A percentile compares a stretch with the other conserved stretches of the same genome.
phyloP scores from a whole-genome alignment of 1,284 basidiomycete species.

The Tremellales sp. region DNA sequence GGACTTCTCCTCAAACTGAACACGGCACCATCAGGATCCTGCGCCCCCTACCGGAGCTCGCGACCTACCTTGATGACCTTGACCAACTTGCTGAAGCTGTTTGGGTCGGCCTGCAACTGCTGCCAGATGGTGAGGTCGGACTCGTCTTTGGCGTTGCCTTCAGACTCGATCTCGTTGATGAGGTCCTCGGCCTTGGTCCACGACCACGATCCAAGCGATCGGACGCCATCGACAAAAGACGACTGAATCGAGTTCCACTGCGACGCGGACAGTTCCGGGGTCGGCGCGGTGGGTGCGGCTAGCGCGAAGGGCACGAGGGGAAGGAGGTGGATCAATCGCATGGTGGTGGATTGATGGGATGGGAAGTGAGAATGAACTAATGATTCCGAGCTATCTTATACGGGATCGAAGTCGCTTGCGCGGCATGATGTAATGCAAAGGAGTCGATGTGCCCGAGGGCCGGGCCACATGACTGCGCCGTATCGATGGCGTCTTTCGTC shows the following conservation, averaged over 20 bases:
- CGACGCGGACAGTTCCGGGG: constrained; percentile 29
- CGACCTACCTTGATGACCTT: constrained; percentile 45
- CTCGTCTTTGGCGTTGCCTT: constrained; percentile 22
- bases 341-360: no score
- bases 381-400: no score
- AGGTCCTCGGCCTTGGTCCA: constrained; percentile 30
- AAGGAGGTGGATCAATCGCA: constrained; percentile 10
- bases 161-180: constrained; percentile 21
- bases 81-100: constrained; percentile 45
- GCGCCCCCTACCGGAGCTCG: background rate
- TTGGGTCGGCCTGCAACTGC: constrained; percentile 39
- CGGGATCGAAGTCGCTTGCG: no score
- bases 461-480: no score
- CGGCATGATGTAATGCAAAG: no score
- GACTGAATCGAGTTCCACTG: constrained; percentile 38
- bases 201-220: constrained; percentile 27
- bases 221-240: constrained; percentile 23
- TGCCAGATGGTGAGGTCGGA: constrained; percentile 44
- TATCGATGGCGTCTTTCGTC: no score
- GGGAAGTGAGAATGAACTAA: no score
- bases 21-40: background rate
- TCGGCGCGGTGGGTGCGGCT: constrained; percentile 9
- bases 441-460: no score
- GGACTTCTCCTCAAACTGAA: constrained; percentile 35
- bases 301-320: constrained; percentile 14